Base-by-base conservation (phyloP, 1,284 basidiomycete genomes). In the Trichosporon sp. region DNA sequence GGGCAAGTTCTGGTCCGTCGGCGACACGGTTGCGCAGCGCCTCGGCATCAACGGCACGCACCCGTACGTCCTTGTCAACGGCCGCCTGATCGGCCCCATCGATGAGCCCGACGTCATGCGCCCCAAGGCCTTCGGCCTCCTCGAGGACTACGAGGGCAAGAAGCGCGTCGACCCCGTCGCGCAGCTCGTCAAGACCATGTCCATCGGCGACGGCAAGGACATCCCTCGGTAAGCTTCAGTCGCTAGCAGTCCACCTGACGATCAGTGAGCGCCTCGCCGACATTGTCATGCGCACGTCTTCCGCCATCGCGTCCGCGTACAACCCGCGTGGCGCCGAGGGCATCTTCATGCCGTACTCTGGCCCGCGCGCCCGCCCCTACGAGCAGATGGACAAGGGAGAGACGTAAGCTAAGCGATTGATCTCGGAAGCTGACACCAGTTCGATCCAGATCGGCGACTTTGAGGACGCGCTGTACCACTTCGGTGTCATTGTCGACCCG, bases 401-500 rank as follows among this genome's bases (percentile, higher is more conserved):
- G 68, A 89, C 90, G 91, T 92, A 77, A 70, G 86, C 85, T 7
- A 35, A 1, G 4, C 9, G 23, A 3, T 31, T 11, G 9, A 1
- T 13, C n/a, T 2, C 4, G 23, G 31, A 21, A 13, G 21, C 29
- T 21, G 5, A 27, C 15, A 56, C 25, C 72, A 93, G 91, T 15
- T 86, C 88, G 3, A 90, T 95, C 77, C 83, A 87, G 29, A 82
- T 89, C 53, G 93, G 94, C 3, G 85, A 92, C 73, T 86, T 88
- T 7, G 78, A 84, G 0, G 88, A 86, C 0, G 90, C 95, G 0
- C 76, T 91, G 21, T 88, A 90, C 72, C 89, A 91, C 44, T 84
- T 98, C 47, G 90, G 87, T 1, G 86, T 91, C 8, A 78, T 98
- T 4, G 73, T 98, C 8, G 92, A 98, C 77, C 96, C 96, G 0